Evolutionary conservation across 2,329 filamentous ascomycete species (phyloP).

Genomic region (Ceratocystis ficicola): DNA sequence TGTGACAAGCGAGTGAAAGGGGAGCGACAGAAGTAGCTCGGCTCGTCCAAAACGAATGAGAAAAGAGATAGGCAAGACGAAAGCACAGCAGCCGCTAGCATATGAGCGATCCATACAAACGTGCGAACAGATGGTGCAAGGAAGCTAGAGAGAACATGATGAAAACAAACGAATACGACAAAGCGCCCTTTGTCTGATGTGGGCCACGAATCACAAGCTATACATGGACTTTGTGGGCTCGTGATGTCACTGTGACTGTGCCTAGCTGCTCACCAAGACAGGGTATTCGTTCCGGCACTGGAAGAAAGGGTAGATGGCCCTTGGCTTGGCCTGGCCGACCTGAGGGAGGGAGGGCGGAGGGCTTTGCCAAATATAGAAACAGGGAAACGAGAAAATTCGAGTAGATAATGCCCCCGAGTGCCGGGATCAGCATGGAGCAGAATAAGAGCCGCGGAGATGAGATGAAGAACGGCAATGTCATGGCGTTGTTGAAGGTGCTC

Average conservation of each 20-base stretch:
- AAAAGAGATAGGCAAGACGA: too few relatives aligned
- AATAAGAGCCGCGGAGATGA: not conserved
- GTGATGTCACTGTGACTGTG: not conserved
- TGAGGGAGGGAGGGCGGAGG: conserved; percentile 13
- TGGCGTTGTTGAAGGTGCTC: not conserved
- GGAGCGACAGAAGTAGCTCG: too few relatives aligned
- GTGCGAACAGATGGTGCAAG: not conserved
- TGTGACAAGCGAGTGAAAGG: too few relatives aligned
- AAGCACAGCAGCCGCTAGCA: too few relatives aligned
- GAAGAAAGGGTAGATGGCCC: not conserved
- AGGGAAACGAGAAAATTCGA: not conserved
- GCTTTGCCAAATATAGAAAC: conserved; percentile 12
- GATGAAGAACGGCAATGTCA: not conserved
- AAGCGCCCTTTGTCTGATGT: not conserved
- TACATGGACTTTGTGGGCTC: too few relatives aligned
- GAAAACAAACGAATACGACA: not conserved
- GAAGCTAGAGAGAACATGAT: not conserved
- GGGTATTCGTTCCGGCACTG: too few relatives aligned
- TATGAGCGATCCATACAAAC: too few relatives aligned
- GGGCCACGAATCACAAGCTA: not conserved
- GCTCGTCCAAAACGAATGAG: too few relatives aligned
- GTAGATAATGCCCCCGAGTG: too few relatives aligned
- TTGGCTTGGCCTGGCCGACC: not conserved
- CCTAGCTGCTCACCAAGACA: not conserved
- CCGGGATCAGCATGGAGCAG: not conserved